Base-by-base conservation (phyloP, 2,329 filamentous ascomycete genomes). In the Penicillium sp. region DNA sequence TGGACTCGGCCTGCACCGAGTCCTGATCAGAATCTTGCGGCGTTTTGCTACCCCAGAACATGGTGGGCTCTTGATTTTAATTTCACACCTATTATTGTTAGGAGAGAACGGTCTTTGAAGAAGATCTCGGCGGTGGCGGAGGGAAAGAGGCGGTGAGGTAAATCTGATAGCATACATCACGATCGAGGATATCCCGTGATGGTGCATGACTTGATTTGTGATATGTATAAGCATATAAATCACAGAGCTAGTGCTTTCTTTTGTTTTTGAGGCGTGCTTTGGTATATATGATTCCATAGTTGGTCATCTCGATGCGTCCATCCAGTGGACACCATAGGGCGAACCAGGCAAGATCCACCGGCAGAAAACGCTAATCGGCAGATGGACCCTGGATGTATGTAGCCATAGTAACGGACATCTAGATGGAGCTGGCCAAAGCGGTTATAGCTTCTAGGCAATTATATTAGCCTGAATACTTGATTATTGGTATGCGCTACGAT, bases 11-110 rank as follows among this genome's bases (percentile, higher is more conserved):
- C 44, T 64, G 64, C 47, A 67, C 52, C 26, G 65, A 52, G 38
- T 66, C 64, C 57, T 61, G 59, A 54, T 65, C 61, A 50, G 59
- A 55, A 45, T 63, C 61, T 59, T 71, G 63, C 61, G 51, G 67
- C 59, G 50, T 64, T 53, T 71, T 70, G 47, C 66, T 63, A 42
- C 66, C 56, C 67, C 69, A 71, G 55, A 70, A 57, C 61, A 68
- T 68, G 54, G 55, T 62, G 50, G 32, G 10, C 18, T 19, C 27
- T 42, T 44, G 10, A 26, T 45, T 4, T 23, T 39, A 10, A 8
- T 23, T 18, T 35, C n/a, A 30, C 3, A 38, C 10, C 11, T 27
- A 19, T n/a, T 36, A 42, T 42, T 41, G 14, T 47, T 29, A 16
- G 34, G 27, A 41, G 18, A 35, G 50, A 53, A 36, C 30, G 16